These are phyloP conservation scores for Penicillium waksmanii DNA, from an alignment of 495 filamentous ascomycete species.

Conservation along the genomic window DNA sequence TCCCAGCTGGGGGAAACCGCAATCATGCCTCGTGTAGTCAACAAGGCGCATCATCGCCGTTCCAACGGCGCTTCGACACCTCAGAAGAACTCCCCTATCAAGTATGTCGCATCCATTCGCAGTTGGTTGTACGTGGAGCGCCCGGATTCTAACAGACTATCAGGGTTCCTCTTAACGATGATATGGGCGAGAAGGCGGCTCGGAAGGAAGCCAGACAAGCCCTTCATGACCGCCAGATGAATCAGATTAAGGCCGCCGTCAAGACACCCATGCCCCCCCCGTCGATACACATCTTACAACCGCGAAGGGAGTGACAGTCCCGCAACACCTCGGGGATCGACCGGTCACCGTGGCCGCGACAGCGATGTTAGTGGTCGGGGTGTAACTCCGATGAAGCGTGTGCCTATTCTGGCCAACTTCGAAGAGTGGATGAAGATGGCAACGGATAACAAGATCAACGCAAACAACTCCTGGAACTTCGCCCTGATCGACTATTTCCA, in stretches of 20 bases:
- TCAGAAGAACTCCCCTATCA: conserved; percentile 67
- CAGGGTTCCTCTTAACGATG: conserved; percentile 92
- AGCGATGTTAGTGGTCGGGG: conserved; percentile 68
- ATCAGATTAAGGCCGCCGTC: conserved; percentile 86
- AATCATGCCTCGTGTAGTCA: conserved; percentile 76
- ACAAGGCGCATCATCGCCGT: conserved; percentile 54
- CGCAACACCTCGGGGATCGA: conserved; percentile 60
- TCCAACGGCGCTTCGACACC: conserved; percentile 58
- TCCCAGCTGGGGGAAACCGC: conserved; percentile 36
- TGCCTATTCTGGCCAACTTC: conserved; percentile 95
- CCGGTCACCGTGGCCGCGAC: conserved; percentile 52
- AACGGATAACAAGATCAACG: conserved; percentile 99
- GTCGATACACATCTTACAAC: conserved; percentile 64
- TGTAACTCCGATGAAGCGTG: conserved; percentile 94
- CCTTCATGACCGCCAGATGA: conserved; percentile 87
- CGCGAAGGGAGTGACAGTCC: conserved; percentile 69
- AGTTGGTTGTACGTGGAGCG: background rate
- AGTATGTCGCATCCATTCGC: conserved; percentile 51
- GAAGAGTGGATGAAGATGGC: conserved; percentile 99
- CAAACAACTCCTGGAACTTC: conserved; percentile 98
- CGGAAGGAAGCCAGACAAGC: conserved; percentile 86
- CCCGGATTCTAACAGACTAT: conserved; percentile 20
- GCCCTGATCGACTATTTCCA: conserved; percentile 99
- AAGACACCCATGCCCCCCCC: conserved; percentile 69
- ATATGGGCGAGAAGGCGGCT: conserved; percentile 86